Evolutionary conservation across 257 asterid species (phyloP), one percentile per base, ranked within the genome.

Genomic region (Hygrophila difformis): DNA sequence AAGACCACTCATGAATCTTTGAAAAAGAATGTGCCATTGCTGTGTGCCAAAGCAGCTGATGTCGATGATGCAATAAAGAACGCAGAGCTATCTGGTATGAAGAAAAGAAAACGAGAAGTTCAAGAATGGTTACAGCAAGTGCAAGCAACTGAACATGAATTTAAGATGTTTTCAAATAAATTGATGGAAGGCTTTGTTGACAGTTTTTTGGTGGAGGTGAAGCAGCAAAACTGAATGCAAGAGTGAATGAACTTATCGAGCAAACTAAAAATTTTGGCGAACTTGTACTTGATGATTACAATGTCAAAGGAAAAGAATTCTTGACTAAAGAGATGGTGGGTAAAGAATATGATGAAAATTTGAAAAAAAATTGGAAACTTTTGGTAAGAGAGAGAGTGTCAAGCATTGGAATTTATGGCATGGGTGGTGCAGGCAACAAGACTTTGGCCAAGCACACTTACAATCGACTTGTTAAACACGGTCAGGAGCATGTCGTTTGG

Each of bases 361-460:
- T 42, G 26, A 7, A 24, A 51, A 46, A 40, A 26, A 60, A 51
- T 37, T 44, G 54, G 44, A 12, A 31, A 2, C 24, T 40, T 8
- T 44, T 60, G 47, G 18, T 35, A 35, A 45, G 12, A 12, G 55
- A 24, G 18, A 19, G 7, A 13, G 33, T 24, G 9, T 5, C 6
- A 11, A 51, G 66, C 42, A 38, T 52, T 44, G 66, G 66, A 39
- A 52, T 60, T 8, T 60, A 36, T 28, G 66, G 66, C 15, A 52
- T 60, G 37, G 57, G 36, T 7, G 66, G 66, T 4, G 55, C 51
- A 8, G 66, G 66, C 18, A 60, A 60, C 16, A 60, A 54, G 12
- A 37, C 60, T 6, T 13, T 60, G 22, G 49, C 55, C 0, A 44
- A 18, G 26, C 38, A 4, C 18, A 53, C 14, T 41, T 19, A 52